Evolutionary conservation across 106 monocot species (phyloP), one percentile per base, ranked within the genome.

Genomic region (Acorus calamus): DNA sequence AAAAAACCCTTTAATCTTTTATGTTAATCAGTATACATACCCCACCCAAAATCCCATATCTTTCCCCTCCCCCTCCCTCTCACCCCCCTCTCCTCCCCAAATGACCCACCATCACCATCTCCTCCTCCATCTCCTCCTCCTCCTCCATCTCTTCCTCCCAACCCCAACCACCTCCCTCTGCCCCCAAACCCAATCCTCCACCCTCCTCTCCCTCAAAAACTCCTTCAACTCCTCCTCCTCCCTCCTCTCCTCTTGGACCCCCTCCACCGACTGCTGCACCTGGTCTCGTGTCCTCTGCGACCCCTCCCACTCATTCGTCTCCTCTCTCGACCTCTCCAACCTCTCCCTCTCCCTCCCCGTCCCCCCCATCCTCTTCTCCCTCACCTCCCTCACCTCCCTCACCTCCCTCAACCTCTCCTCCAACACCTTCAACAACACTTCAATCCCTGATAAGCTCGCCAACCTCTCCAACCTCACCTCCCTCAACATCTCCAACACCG

Each of bases 211-310:
- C 14, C 66, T 77, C 49, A 55, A 71, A 52, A 47, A 66, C 41
- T 5, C 45, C 28, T 70, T 76, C 67, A 61, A 64, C 59, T 43
- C 11, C 55, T 0, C 52, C 49, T n/a, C 67, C 53, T 14, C 54
- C 13, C 4, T 47, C 11, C 71, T 85, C 49, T 2, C 48, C 2
- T 60, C 77, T 2, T 85, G 84, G 84, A 12, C 9, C 4, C 42
- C 55, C 2, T 59, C 41, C 5, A 50, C 72, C 4, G 77, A 88
- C 69, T 82, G 82, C 51, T 88, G 88, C 69, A 57, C 0, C 41
- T 88, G 88, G 88, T 52, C 52, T 3, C 80, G 88, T 8, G 72
- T 88, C 14, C 57, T 54, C 3, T 88, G 88, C 56, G 66, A 78
- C 44, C 2, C 47, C 7, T 11, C 45, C 57, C 2, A 11, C 0